phyloP scores from a whole-genome alignment of 148 eudicot genomes.

The Fagopyrum esculentum region DNA sequence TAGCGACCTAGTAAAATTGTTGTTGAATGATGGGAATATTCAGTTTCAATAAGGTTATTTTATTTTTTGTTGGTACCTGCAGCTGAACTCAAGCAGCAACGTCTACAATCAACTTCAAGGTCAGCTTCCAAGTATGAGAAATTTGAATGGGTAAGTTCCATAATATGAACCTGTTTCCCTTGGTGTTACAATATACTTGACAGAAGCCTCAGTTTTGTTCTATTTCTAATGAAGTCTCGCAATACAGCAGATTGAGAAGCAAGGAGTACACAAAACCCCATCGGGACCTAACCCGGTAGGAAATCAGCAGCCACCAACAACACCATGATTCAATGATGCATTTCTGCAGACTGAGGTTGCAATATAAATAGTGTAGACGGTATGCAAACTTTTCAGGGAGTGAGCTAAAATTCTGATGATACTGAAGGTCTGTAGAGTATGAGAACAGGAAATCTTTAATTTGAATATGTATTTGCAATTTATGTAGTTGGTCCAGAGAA shows the following conservation, averaged over 20 bases:
- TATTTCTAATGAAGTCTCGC: not conserved
- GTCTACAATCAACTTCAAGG: constrained; percentile 20
- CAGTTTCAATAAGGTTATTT: not conserved
- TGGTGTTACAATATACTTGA: not conserved
- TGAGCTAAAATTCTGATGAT: not conserved
- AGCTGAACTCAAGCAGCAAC: constrained; percentile 31
- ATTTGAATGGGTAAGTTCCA: constrained; percentile 29
- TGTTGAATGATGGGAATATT: not conserved
- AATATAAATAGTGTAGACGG: not conserved
- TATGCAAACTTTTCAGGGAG: not conserved
- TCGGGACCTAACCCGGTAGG: constrained; percentile 63
- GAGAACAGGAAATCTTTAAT: not conserved
- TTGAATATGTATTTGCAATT: not conserved
- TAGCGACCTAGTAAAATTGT: not conserved
- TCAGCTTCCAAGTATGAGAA: constrained; percentile 11
- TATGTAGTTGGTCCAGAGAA: not conserved
- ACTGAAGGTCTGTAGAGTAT: not conserved
- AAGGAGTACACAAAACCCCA: constrained; percentile 40
- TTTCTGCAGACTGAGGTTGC: not conserved
- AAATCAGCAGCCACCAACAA: constrained; percentile 49
- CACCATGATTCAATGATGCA: constrained; percentile 26
- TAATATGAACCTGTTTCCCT: constrained; percentile 6
- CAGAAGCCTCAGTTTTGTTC: constrained; percentile 12
- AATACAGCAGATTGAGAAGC: constrained; percentile 32
- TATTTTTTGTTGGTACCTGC: constrained; percentile 13